Conservation (phyloP, 441 rosid genomes). For the Bocquillonia castaneifolia region DNA sequence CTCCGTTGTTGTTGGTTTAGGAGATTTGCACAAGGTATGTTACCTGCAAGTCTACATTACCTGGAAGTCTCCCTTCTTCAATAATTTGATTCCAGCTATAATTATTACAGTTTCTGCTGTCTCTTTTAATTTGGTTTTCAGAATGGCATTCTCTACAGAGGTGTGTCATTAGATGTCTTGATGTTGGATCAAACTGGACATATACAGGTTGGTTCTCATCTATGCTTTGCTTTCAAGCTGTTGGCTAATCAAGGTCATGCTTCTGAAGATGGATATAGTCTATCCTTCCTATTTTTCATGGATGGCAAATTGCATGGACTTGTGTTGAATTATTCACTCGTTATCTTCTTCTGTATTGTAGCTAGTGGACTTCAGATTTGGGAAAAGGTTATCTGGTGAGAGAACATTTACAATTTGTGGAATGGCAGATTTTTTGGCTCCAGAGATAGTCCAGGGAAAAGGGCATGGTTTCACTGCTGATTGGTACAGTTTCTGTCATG, state of each 20-base stretch:
- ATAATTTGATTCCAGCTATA: neutral
- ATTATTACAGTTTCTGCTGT: neutral
- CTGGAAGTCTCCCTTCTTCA: conserved; percentile 11
- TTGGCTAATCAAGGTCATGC: neutral
- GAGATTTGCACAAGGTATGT: conserved; percentile 71
- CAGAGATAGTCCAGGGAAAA: conserved; percentile 87
- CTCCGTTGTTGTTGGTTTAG: conserved; percentile 65
- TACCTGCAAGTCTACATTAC: conserved; percentile 11
- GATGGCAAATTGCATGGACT: neutral
- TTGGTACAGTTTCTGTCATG: conserved; percentile 44
- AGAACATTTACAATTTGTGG: conserved; percentile 90
- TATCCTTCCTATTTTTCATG: conserved; percentile 8
- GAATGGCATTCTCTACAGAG: conserved; percentile 82
- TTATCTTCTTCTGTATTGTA: conserved; percentile 30
- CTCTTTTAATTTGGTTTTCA: conserved; percentile 38
- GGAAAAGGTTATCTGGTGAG: conserved; percentile 62
- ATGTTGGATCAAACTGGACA: conserved; percentile 83
- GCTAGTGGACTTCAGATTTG: conserved; percentile 88
- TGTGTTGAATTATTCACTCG: neutral
- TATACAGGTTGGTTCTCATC: conserved; percentile 52
- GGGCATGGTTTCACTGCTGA: conserved; percentile 87
- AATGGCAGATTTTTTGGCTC: conserved; percentile 80
- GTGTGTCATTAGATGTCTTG: conserved; percentile 72
- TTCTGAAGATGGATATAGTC: neutral
- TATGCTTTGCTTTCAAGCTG: conserved; percentile 9